Evolutionary conservation across 164 flowering plant genomes (phyloP).

Genomic region (Vitis rupestris): DNA sequence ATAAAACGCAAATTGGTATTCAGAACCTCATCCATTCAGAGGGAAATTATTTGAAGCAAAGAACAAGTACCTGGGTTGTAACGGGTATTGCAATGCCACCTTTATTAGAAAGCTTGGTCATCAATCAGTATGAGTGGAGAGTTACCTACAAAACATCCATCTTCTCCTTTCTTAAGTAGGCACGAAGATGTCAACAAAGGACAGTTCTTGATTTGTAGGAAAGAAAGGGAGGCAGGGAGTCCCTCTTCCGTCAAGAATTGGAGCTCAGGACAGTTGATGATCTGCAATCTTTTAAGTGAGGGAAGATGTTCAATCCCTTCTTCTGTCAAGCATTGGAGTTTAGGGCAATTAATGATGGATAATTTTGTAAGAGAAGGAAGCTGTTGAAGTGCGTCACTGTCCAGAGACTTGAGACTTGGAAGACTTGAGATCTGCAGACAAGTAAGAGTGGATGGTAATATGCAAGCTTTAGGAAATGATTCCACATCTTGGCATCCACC

Average conservation of each 20-base stretch:
- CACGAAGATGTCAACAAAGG: neutral
- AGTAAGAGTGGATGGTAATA: neutral
- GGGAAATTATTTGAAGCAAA: too few species aligned
- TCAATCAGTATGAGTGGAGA: too few species aligned
- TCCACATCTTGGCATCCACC: neutral
- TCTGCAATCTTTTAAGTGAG: neutral
- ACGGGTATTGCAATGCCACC: too few species aligned
- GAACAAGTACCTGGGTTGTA: too few species aligned
- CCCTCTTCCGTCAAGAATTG: neutral
- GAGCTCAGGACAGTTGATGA: neutral
- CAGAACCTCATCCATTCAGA: too few species aligned
- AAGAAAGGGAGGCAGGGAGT: neutral
- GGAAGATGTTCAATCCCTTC: neutral
- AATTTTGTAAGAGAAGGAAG: too few species aligned
- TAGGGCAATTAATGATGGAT: too few species aligned
- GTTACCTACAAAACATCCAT: too few species aligned
- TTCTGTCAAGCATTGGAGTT: neutral
- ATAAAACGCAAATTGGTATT: too few species aligned
- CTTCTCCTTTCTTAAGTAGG: too few species aligned
- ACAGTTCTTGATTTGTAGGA: neutral
- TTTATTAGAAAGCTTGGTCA: too few species aligned
- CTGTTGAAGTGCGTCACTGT: neutral
- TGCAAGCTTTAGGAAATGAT: slow-evolving; percentile 1
- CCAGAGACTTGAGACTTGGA: neutral
- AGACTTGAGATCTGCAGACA: neutral